Percentiles rank a stretch among this genome's conserved stretches.
Evolutionary conservation across 75 land plant species (phyloP).

Genomic region (Isoetes taiwanensis): DNA sequence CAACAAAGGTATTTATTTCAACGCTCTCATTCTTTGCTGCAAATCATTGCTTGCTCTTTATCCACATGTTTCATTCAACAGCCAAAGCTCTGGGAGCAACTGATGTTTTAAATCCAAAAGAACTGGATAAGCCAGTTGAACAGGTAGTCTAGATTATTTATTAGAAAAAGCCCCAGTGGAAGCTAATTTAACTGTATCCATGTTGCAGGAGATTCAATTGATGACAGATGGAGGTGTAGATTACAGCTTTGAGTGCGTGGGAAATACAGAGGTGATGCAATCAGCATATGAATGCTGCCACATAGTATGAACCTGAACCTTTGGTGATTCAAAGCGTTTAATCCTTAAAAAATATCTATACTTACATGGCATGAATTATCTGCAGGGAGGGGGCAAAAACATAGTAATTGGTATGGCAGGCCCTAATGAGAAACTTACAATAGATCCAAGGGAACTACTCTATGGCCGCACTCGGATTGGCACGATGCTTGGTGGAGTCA

Average conservation of each 20-base stretch:
- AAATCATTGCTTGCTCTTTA: too few species aligned
- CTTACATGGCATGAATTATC: too few species aligned
- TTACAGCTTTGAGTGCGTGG: conserved; percentile 86
- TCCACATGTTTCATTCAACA: too few species aligned
- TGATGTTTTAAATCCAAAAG: too few species aligned
- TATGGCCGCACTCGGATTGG: conserved; percentile 55
- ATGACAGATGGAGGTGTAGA: conserved; percentile 78
- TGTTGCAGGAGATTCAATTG: conserved; percentile 48
- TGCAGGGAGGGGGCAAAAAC: conserved; percentile 92
- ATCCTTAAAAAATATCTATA: background rate
- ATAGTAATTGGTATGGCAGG: conserved; percentile 74
- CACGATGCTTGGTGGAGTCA: conserved; percentile 66
- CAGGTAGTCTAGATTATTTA: too few species aligned
- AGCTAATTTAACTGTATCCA: too few species aligned
- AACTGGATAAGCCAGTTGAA: too few species aligned
- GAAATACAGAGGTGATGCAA: conserved; percentile 48
- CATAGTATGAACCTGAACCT: background rate
- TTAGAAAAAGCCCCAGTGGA: too few species aligned
- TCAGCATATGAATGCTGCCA: conserved; percentile 59
- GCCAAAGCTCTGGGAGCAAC: too few species aligned
- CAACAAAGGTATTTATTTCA: conserved; percentile 18
- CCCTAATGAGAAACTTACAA: conserved; percentile 36
- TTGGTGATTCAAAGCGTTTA: background rate
- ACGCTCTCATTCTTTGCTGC: too few species aligned
- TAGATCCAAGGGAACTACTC: conserved; percentile 52